Conservation (phyloP, 1,139 yeast genomes). For the Saccharomyces hybrid region DNA sequence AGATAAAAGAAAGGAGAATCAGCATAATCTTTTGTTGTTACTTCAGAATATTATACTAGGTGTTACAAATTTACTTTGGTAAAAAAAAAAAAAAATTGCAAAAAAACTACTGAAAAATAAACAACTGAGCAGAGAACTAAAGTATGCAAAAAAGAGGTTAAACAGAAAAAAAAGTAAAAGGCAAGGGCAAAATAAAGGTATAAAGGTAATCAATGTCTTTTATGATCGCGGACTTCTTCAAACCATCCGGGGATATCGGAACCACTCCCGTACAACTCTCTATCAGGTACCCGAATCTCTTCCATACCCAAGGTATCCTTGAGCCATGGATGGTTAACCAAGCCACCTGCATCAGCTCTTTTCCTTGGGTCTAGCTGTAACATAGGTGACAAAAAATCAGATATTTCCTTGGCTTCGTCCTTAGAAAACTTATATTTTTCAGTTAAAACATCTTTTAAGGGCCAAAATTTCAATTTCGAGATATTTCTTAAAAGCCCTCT, state of each 20-base stretch:
- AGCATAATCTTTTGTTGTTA: not conserved
- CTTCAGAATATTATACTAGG: conserved; percentile 1
- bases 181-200: not conserved
- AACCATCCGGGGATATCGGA: conserved; percentile 63
- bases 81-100: not conserved
- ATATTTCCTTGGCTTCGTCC: conserved; percentile 46
- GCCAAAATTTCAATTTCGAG: conserved; percentile 57
- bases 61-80: not conserved
- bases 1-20: not conserved
- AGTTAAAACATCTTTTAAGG: conserved; percentile 48
- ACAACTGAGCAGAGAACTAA: not conserved
- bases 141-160: not conserved
- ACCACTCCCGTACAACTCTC: conserved; percentile 55
- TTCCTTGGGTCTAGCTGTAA: conserved; percentile 55
- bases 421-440: conserved; percentile 52
- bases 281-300: conserved; percentile 39
- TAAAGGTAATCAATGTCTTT: conserved; percentile 17
- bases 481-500: conserved; percentile 51
- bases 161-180: not conserved
- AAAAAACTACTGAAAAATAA: not conserved
- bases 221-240: conserved; percentile 27
- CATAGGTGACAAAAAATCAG: conserved; percentile 63
- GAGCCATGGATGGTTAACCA: conserved; percentile 69
- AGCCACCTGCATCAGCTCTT: conserved; percentile 71
- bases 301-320: conserved; percentile 55